phyloP scores from a whole-genome alignment of 192 early-diverging fungal species.

The Podila verticillata region DNA sequence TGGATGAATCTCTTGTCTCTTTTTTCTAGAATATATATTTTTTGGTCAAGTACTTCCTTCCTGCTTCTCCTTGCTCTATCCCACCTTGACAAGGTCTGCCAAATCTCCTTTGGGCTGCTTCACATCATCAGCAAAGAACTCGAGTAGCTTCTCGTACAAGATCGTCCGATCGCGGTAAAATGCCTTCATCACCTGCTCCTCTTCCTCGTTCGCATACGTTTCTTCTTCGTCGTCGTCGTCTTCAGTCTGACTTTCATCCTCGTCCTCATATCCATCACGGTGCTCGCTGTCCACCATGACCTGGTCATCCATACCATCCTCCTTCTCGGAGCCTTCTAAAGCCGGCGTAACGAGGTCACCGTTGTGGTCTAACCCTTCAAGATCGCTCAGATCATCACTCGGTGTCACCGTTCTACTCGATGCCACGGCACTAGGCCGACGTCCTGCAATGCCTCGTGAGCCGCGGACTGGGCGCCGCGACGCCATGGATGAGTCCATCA shows the following conservation, averaged over 20 bases:
- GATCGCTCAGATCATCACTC: not conserved
- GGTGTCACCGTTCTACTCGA: not conserved
- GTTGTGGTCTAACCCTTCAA: conserved; percentile 22
- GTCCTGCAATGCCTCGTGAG: too few relatives aligned
- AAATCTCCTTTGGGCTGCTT: conserved; percentile 79
- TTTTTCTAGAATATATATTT: not conserved
- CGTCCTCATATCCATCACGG: conserved; percentile 6
- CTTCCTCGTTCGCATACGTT: not conserved
- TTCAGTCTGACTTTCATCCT: conserved; percentile 4
- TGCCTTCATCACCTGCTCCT: not conserved
- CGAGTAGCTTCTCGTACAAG: conserved; percentile 75
- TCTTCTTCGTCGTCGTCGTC: conserved; percentile 8
- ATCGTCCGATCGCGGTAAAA: conserved; percentile 61
- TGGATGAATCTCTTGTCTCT: not conserved
- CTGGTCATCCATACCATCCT: not conserved
- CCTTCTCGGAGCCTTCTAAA: not conserved
- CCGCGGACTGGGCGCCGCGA: not conserved
- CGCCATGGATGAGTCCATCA: conserved; percentile 8
- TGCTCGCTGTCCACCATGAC: not conserved
- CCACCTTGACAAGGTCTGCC: conserved; percentile 71
- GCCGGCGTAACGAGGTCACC: conserved; percentile 7
- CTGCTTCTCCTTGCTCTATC: conserved; percentile 6
- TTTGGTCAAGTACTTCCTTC: not conserved
- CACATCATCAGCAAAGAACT: conserved; percentile 79
- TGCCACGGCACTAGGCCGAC: not conserved